Conservation (phyloP, 352 stramenopile genomes). For the Phytophthora crassamura region DNA sequence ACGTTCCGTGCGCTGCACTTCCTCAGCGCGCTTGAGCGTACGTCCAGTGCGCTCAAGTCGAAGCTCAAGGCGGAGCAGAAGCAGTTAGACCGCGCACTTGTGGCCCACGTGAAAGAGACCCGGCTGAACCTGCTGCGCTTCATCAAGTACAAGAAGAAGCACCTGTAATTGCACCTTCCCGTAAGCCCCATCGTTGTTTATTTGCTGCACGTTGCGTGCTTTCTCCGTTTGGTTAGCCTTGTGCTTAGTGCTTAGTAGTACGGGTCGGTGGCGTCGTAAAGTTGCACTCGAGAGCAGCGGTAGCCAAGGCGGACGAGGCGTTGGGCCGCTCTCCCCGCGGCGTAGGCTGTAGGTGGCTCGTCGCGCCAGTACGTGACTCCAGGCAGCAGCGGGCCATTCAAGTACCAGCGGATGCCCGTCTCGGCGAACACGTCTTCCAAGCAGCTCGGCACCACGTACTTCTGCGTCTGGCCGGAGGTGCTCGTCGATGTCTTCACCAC, state of each 20-base stretch:
- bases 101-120: conserved; percentile 88
- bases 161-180: conserved; percentile 55
- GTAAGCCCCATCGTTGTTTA: conserved; percentile 32
- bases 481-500: conserved; percentile 60
- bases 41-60: conserved; percentile 60
- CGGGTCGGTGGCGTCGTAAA: conserved; percentile 71
- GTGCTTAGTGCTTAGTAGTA: conserved; percentile 37
- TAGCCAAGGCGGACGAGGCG: conserved; percentile 79
- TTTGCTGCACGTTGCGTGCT: conserved; percentile 7
- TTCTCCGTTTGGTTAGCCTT: conserved; percentile 9
- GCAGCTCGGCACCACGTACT: conserved; percentile 67
- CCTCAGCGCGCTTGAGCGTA: conserved; percentile 68
- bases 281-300: conserved; percentile 62
- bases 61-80: conserved; percentile 86
- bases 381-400: conserved; percentile 65
- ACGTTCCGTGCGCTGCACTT: conserved; percentile 75
- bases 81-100: conserved; percentile 76
- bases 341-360: conserved; percentile 42
- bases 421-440: conserved; percentile 84
- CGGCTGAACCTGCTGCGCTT: conserved; percentile 88
- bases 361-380: conserved; percentile 70
- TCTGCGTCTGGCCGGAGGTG: conserved; percentile 49
- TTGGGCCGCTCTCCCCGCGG: conserved; percentile 59
- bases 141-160: conserved; percentile 94
- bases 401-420: conserved; percentile 84